Percentiles rank a stretch among this genome's conserved stretches.
These are phyloP conservation scores for Xylaria grammica DNA, from an alignment of 495 filamentous ascomycete species.

Conservation along the genomic window DNA sequence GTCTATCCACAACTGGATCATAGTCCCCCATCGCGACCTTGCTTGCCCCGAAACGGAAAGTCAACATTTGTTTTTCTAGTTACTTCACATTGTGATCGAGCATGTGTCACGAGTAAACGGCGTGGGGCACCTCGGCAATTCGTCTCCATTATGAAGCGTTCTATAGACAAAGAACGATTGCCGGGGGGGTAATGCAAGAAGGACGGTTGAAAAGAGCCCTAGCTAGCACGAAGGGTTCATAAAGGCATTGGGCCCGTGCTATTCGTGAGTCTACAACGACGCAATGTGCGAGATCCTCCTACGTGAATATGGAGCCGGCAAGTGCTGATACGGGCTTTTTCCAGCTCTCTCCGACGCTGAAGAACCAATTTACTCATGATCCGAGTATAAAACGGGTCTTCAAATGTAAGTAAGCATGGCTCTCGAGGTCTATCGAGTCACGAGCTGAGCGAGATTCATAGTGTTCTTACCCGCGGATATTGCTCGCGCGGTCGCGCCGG, in stretches of 20 bases:
- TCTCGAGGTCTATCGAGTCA: not conserved
- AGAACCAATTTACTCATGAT: constrained; percentile 57
- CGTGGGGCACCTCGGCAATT: constrained; percentile 21
- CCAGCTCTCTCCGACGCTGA: constrained; percentile 48
- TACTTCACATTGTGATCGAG: not conserved
- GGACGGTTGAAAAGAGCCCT: not conserved
- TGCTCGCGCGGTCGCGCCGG: constrained; percentile 40
- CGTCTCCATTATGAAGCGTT: not conserved
- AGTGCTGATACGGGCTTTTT: constrained; percentile 56
- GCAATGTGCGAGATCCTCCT: not conserved
- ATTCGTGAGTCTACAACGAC: not conserved
- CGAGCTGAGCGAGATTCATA: constrained; percentile 25
- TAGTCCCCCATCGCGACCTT: not conserved
- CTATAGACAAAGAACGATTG: not conserved
- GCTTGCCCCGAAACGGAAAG: constrained; percentile 18
- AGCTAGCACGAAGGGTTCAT: not conserved
- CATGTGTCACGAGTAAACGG: constrained; percentile 6
- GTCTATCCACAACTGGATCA: constrained; percentile 14
- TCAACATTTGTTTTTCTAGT: not conserved
- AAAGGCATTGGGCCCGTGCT: not conserved
- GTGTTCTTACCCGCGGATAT: constrained; percentile 52
- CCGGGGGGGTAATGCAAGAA: not conserved
- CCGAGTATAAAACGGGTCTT: constrained; percentile 48
- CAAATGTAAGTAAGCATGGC: constrained; percentile 37
- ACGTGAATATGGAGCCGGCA: constrained; percentile 44